Percentiles rank a stretch among this genome's conserved stretches.
Evolutionary conservation across 495 filamentous ascomycete species (phyloP).

Genomic region (Talaromyces nanjingensis): DNA sequence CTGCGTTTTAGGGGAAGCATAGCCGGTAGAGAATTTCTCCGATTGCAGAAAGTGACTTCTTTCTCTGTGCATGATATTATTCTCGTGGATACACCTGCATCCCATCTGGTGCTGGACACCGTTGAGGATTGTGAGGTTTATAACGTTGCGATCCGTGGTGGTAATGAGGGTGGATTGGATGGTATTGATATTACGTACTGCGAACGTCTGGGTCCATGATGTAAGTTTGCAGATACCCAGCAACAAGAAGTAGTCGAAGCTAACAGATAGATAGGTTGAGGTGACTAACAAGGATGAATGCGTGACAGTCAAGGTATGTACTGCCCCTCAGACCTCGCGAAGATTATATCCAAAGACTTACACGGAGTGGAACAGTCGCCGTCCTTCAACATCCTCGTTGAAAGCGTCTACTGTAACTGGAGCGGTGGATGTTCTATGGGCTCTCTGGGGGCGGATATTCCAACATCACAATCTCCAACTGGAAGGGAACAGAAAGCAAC

Average conservation of each 20-base stretch:
- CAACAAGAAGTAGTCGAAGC: too few species aligned
- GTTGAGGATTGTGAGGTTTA: constrained; percentile 43
- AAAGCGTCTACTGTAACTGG: constrained; percentile 54
- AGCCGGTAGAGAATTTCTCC: constrained; percentile 10
- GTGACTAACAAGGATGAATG: constrained; percentile 53
- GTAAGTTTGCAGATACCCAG: constrained; percentile 9
- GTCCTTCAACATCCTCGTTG: constrained; percentile 43
- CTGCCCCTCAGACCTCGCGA: too few species aligned
- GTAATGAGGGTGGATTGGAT: constrained; percentile 41
- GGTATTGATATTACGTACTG: constrained; percentile 46
- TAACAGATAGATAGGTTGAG: constrained; percentile 26
- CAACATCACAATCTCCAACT: constrained; percentile 48
- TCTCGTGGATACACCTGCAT: constrained; percentile 45
- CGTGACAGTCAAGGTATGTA: constrained; percentile 40
- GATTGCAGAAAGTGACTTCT: constrained; percentile 31
- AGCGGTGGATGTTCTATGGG: constrained; percentile 49
- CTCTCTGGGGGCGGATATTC: constrained; percentile 41
- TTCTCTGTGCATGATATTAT: constrained; percentile 46
- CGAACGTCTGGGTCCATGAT: constrained; percentile 48
- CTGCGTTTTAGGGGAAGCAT: too few species aligned
- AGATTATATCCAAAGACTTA: constrained; percentile 5
- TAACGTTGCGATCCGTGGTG: constrained; percentile 47
- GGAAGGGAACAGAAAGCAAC: constrained; percentile 49
- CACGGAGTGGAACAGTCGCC: constrained; percentile 19
- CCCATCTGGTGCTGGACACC: constrained; percentile 42